Evolutionary conservation across 805 yeast species (phyloP), one percentile per base, ranked within the genome.

Genomic region (Candida boidinii): DNA sequence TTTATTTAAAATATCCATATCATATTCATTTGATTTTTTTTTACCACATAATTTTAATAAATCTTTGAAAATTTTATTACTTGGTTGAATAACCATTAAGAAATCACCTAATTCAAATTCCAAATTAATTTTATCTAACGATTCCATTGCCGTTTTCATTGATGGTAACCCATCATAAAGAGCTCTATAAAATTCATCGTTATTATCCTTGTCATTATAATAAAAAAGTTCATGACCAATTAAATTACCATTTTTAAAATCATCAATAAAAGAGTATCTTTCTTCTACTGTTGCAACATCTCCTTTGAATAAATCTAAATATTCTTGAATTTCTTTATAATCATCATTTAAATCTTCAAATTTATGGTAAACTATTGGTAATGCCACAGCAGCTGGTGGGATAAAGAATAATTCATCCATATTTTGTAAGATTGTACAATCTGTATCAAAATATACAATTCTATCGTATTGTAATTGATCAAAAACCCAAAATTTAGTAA

Each of bases 31-130:
- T 1, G 36, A 20, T 4, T 38, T 23, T 33, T 61, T 56, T 4
- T 54, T 36, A 11, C 43, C 39, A 0, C 55, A 42, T 23, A 53
- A 50, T 11, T 48, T 34, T 31, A 35, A 40, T 39, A 47, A 38
- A 16, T 45, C 36, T 11, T 47, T 31, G 36, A 44, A 57, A 2
- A 50, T 42, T 1, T 36, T 22, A 4, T 34, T 20, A 23, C 44
- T 58, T 3, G 85, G 85, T 26, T 58, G 63, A n/a, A 76, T 55
- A 6, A 78, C 79, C 78, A 79, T 76, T 5, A 79, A 48, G 39
- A 71, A 73, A 27, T 67, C 62, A 1, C 62, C 65, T 40, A 66
- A 35, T 33, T 38, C 27, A 26, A 52, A 43, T 10, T 34, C 23
- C 1, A 34, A 17, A 17, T 33, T 28, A 28, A 32, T 26, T 25